Evolutionary conservation across 805 yeast genomes (phyloP).

Genomic region (Kockiozyma suomiensis): DNA sequence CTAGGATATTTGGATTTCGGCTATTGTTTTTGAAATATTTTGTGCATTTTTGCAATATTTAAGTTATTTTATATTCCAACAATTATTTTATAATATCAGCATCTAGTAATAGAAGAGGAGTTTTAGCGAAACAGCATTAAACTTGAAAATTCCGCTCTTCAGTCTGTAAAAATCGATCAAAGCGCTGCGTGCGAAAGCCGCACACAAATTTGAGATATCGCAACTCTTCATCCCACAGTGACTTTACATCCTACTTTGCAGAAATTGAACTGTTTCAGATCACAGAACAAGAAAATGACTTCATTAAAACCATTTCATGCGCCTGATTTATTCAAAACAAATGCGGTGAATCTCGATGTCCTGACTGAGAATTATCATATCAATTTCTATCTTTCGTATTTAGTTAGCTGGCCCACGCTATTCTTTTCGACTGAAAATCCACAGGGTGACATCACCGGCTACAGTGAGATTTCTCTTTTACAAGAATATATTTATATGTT

Average conservation of each 20-base stretch:
- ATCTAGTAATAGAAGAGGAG: too few species aligned
- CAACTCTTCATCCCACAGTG: too few species aligned
- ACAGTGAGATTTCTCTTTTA: constrained; percentile 30
- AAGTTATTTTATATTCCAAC: too few species aligned
- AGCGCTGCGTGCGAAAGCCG: too few species aligned
- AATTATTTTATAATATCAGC: too few species aligned
- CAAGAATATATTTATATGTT: not conserved
- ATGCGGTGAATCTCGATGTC: constrained; percentile 80
- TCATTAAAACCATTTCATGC: constrained; percentile 86
- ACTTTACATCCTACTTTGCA: too few species aligned
- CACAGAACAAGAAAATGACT: constrained; percentile 58
- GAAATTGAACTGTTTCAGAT: not conserved
- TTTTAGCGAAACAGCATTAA: too few species aligned
- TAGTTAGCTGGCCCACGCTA: constrained; percentile 83
- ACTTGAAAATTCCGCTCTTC: too few species aligned
- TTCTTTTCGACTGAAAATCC: constrained; percentile 68
- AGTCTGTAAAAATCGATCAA: too few species aligned
- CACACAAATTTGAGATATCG: too few species aligned
- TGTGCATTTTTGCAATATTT: too few species aligned
- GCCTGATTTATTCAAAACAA: constrained; percentile 73
- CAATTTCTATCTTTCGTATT: constrained; percentile 80
- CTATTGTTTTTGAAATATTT: not conserved
- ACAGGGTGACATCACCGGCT: constrained; percentile 48
- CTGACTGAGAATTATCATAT: constrained; percentile 89
- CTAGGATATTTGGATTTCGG: not conserved